A percentile compares a stretch with the other conserved stretches of the same genome.
Conservation (phyloP, 2,329 filamentous ascomycete genomes). For the Sclerotiophoma versabilis region DNA sequence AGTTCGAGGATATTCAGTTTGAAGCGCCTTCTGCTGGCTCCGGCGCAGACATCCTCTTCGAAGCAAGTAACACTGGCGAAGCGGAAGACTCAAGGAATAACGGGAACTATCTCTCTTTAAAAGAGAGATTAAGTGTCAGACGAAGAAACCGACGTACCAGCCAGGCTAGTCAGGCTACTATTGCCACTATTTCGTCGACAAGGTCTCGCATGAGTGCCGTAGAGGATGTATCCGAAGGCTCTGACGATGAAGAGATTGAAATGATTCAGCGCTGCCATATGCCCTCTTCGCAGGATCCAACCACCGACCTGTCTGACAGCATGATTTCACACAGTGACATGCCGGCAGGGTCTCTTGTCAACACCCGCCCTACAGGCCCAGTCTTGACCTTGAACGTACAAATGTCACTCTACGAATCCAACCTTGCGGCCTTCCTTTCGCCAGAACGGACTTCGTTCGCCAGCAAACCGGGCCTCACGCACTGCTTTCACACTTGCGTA, state of each 20-base stretch:
- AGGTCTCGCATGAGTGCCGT: conserved; percentile 52
- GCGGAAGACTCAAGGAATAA: conserved; percentile 2
- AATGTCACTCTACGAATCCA: conserved; percentile 70
- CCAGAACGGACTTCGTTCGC: conserved; percentile 21
- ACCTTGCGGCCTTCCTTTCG: conserved; percentile 65
- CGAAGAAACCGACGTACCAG: conserved; percentile 37
- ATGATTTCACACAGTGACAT: conserved; percentile 49
- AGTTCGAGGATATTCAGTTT: conserved; percentile 27
- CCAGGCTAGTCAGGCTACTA: conserved; percentile 47
- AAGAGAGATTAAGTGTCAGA: conserved; percentile 43
- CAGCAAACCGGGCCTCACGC: conserved; percentile 47
- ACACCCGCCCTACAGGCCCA: conserved; percentile 31
- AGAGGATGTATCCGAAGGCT: conserved; percentile 43
- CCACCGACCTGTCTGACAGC: conserved; percentile 36
- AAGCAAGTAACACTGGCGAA: conserved; percentile 33
- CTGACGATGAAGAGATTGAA: conserved; percentile 58
- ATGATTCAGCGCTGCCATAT: conserved; percentile 50
- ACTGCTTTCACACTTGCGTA: conserved; percentile 69
- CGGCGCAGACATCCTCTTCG: conserved; percentile 39
- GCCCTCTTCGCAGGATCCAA: conserved; percentile 28
- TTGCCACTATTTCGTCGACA: conserved; percentile 50
- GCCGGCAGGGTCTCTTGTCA: conserved; percentile 29
- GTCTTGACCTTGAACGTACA: conserved; percentile 68
- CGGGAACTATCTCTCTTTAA: conserved; percentile 15
- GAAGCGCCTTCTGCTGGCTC: conserved; percentile 26